Evolutionary conservation across 495 filamentous ascomycete species (phyloP), one percentile per base, ranked within the genome.

Genomic region (Cenococcum geophilum): DNA sequence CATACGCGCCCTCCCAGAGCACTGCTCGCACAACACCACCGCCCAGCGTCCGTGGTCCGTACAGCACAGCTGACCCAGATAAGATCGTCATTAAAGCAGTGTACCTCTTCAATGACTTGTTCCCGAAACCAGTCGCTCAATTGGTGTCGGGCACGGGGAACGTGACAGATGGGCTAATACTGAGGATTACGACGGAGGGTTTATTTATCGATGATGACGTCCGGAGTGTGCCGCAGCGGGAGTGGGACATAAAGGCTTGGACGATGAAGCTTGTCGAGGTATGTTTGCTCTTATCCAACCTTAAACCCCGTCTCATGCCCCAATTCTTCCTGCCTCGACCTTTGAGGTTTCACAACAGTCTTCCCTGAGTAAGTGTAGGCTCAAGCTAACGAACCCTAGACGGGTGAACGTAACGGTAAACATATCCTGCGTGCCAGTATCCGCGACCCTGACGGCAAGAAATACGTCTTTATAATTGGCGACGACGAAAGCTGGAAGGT

Each of bases 231-330:
- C 84, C 87, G 20, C 90, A 96, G 71, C 82, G 93, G 52, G 95
- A 97, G 75, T 98, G 95, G 95, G 93, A 98, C 71, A 82, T 97
- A 72, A 97, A 97, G 71, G 92, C 92, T 18, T 97, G 93, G 93
- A 95, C 89, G 12, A 81, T 98, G 75, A 96, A 92, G 73, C 77
- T 85, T 25, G 84, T 93, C 65, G 93, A 98, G 78, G 86, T 97
- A 72, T 92, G 89, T 51, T 59, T 37, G 27, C 6, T 32, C 27
- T 32, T 32, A 6, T 32, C 6, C 27, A 32, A 32, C 27, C 6
- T 6, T 3, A 32, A 32, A 32, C 6, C 27, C 27, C 27, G 6
- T 32, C 27, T 32, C 27, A 2, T 32, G 27, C 27, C 27, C 27
- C 6, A 32, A 32, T 32, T 32, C 27, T 57, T 34, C 54, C 51